Evolutionary conservation across 192 early-diverging fungal genomes (phyloP), one percentile per base, ranked within the genome.

Genomic region (Umbelopsis sp.): DNA sequence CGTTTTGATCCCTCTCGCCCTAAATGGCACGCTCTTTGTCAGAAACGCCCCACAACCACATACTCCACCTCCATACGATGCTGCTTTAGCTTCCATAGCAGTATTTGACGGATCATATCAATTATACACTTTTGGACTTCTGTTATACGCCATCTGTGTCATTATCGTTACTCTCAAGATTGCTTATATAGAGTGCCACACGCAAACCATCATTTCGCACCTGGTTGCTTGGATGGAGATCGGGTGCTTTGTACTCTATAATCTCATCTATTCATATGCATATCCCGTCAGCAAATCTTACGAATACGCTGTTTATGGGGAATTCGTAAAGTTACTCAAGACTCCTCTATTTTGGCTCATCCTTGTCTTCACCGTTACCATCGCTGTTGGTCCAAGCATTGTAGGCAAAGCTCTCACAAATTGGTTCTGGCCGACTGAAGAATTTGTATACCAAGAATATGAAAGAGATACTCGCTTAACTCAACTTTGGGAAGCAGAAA

Each of bases 121-220:
- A 41, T 74, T 88, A 72, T 91, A 83, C 49, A 72, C 82, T n/a
- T 74, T 80, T 32, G 87, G 90, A 25, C 68, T 90, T 26, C 71
- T 81, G 9, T 78, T 89, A 2, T 92, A 87, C 73, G 77, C 86
- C 24, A 84, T 83, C 38, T 83, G 89, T 77, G 85, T 92, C 3
- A 62, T 92, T 36, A 79, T 90, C 2, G 91, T 91, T 1, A 92
- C 91, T 1, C 69, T 91, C 67, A 91, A 92, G 77, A 86, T 92
- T 47, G 87, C 88, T 6, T 92, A 91, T 36, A 59, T 92, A 17
- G 91, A 92, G 71, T 85, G 84, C 38, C 91, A 89, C 56, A 85
- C 88, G 41, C 87, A 87, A 84, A 82, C 86, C 20, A 65, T 84
- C 25, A 77, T 90, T 12, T 83, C 91, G 31, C 90, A 91, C 59